Evolutionary conservation across 1,284 basidiomycete species (phyloP).

Genomic region (Phaffia rhodozyma): DNA sequence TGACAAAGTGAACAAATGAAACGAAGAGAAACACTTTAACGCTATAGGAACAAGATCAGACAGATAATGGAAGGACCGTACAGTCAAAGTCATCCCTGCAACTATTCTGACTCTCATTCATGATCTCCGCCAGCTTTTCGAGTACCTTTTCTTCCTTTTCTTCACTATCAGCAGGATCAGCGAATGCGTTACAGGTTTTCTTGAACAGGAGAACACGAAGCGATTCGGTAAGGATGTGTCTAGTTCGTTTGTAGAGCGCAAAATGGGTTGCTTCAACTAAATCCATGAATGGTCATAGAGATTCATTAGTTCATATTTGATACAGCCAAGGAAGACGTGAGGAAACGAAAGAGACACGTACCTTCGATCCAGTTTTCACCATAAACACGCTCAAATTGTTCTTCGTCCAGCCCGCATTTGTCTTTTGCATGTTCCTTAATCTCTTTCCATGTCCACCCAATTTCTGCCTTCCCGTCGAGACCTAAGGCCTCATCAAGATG

Average conservation of each 20-base stretch:
- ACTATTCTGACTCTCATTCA: conserved; percentile 42
- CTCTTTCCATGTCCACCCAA: conserved; percentile 43
- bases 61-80: background rate
- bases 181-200: conserved; percentile 44
- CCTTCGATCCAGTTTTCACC: conserved; percentile 59
- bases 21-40: background rate
- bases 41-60: background rate
- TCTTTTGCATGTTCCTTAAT: conserved; percentile 44
- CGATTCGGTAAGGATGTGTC: conserved; percentile 64
- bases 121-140: conserved; percentile 51
- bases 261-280: conserved; percentile 63
- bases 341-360: conserved; percentile 30
- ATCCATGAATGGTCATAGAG: background rate
- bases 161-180: conserved; percentile 19
- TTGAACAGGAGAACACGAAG: conserved; percentile 65
- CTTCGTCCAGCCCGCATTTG: conserved; percentile 47
- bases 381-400: conserved; percentile 53
- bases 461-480: conserved; percentile 26
- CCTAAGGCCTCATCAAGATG: conserved; percentile 45
- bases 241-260: conserved; percentile 63
- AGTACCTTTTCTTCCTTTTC: conserved; percentile 28
- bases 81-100: background rate
- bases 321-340: background rate
- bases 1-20: conserved; percentile 26
- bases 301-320: background rate